Conservation (phyloP, 2,329 filamentous ascomycete genomes). For the Pezizomycotina sp. region DNA sequence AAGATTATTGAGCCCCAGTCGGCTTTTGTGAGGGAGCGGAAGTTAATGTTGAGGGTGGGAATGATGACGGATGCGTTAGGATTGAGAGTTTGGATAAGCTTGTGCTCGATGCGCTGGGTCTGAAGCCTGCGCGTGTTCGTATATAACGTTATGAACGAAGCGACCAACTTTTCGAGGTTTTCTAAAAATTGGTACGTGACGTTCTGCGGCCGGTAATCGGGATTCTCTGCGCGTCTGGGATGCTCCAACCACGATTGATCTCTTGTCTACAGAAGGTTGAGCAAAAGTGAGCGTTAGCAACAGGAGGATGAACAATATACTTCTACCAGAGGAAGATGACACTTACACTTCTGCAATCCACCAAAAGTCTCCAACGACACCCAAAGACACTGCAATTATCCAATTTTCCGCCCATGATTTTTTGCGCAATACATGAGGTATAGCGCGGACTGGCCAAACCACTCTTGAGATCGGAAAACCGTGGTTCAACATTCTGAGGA, state of each 20-base stretch:
- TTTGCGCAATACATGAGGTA: conserved; percentile 52
- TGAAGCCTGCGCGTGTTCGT: conserved; percentile 29
- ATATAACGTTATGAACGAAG: conserved; percentile 29
- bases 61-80: conserved; percentile 19
- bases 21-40: conserved; percentile 25
- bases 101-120: conserved; percentile 25
- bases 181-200: conserved; percentile 25
- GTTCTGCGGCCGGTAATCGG: conserved; percentile 16
- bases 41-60: conserved; percentile 26
- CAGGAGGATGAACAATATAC: too few species aligned
- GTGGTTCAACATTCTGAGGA: conserved; percentile 34
- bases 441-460: conserved; percentile 45
- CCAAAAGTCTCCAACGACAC: conserved; percentile 60
- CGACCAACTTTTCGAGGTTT: conserved; percentile 28
- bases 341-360: conserved; percentile 52
- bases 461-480: conserved; percentile 40
- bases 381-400: conserved; percentile 55
- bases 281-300: conserved; percentile 4
- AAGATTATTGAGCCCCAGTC: conserved; percentile 44
- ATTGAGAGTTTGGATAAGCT: conserved; percentile 24
- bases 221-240: conserved; percentile 20
- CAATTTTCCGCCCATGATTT: conserved; percentile 55
- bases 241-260: conserved; percentile 25
- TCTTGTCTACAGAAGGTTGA: conserved; percentile 14
- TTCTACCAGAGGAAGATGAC: not conserved